Conservation (phyloP, 2,329 filamentous ascomycete species). For the Neoscytalidium dimidiatum region DNA sequence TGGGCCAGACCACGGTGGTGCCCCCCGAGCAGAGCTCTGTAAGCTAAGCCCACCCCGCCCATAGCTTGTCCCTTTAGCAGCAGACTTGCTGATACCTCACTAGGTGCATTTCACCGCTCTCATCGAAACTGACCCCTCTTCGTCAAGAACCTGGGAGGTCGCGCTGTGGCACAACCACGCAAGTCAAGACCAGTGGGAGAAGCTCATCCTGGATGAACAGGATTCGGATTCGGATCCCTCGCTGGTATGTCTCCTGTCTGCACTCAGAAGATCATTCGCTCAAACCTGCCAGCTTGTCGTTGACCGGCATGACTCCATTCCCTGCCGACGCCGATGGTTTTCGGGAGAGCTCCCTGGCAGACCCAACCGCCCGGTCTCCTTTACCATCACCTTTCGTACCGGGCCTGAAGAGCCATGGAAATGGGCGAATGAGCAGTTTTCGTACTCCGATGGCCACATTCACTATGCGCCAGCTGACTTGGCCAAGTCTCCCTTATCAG, state of each 20-base stretch:
- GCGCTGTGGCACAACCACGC: slow-evolving; percentile 72
- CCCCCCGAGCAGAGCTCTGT: slow-evolving; percentile 42
- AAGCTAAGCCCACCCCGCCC: slow-evolving; percentile 23
- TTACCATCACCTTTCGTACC: slow-evolving; percentile 71
- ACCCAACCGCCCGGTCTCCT: slow-evolving; percentile 55
- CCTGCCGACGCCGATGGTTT: slow-evolving; percentile 53
- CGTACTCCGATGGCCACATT: slow-evolving; percentile 63
- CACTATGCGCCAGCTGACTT: slow-evolving; percentile 50
- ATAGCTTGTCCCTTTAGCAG: slow-evolving; percentile 22
- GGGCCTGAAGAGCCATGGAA: slow-evolving; percentile 60
- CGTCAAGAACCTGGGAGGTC: slow-evolving; percentile 67
- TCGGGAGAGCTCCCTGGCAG: slow-evolving; percentile 47
- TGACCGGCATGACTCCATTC: slow-evolving; percentile 21
- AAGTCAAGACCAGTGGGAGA: slow-evolving; percentile 60
- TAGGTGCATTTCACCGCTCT: slow-evolving; percentile 66
- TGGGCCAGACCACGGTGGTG: slow-evolving; percentile 72
- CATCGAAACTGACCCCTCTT: slow-evolving; percentile 63
- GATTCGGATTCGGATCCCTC: background rate
- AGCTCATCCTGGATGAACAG: slow-evolving; percentile 30
- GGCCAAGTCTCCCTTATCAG: slow-evolving; percentile 46
- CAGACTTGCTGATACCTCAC: background rate
- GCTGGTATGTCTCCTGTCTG: slow-evolving; percentile 14
- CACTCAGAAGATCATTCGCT: background rate
- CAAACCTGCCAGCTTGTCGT: slow-evolving; percentile 16
- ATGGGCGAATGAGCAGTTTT: slow-evolving; percentile 69